Conservation (phyloP, 208 protist species). For the Vickermania ingenoplastis region DNA sequence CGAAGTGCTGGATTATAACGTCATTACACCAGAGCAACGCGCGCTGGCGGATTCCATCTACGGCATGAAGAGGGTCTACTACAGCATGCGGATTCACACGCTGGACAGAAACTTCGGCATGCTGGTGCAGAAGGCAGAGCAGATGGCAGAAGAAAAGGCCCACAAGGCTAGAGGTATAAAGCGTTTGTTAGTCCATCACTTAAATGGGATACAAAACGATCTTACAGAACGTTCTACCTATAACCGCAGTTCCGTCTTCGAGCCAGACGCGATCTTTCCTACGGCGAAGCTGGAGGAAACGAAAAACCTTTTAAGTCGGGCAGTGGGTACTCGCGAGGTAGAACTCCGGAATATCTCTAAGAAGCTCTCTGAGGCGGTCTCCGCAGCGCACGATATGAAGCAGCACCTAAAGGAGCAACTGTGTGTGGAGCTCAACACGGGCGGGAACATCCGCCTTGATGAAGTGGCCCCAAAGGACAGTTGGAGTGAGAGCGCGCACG, state of each 20-base stretch:
- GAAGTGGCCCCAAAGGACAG: constrained; percentile 42
- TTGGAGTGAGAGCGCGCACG: constrained; percentile 53
- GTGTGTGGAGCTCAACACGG: constrained; percentile 77
- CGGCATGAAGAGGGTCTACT: constrained; percentile 92
- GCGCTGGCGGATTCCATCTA: constrained; percentile 77
- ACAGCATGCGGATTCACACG: constrained; percentile 90
- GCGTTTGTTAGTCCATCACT: constrained; percentile 15
- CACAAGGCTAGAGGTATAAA: constrained; percentile 14
- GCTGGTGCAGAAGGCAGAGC: constrained; percentile 15
- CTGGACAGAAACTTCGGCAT: constrained; percentile 76
- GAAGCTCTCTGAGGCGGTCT: constrained; percentile 23
- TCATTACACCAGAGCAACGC: constrained; percentile 73
- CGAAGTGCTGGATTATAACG: constrained; percentile 67
- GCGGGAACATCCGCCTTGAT: constrained; percentile 86
- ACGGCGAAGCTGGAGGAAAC: constrained; percentile 13
- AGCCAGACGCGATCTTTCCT: constrained; percentile 7
- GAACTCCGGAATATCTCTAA: constrained; percentile 35
- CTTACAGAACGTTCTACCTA: constrained; percentile 26
- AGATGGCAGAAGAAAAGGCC: constrained; percentile 12
- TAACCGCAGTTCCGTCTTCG: constrained; percentile 3
- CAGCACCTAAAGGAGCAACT: constrained; percentile 42
- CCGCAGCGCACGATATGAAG: constrained; percentile 18
- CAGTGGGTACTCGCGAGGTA: constrained; percentile 54
- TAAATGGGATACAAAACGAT: constrained; percentile 22
- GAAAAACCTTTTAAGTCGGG: constrained; percentile 23